Base-by-base conservation (phyloP, 2,329 filamentous ascomycete species). In the Onygena corvina region DNA sequence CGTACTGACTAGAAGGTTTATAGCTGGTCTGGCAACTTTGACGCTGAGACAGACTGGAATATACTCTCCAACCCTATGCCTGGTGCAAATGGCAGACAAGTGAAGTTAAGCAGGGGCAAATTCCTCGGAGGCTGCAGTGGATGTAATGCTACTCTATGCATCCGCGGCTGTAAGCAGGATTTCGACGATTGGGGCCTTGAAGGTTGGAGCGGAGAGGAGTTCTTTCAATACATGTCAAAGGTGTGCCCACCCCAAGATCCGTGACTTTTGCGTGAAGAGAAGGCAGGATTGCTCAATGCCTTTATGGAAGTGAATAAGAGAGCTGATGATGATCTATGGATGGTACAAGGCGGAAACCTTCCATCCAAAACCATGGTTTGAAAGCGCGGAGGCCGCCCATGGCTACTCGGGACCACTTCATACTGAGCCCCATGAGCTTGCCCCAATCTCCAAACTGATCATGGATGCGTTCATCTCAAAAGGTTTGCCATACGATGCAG, bases 211-310 rank as follows among this genome's bases (percentile, higher is more conserved):
- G 75, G 77, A 3, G 71, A 75, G 3, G 75, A 79, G 18, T 71
- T 79, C 54, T 79, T 76, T 52, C 63, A 61, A 9, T 76, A 73
- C 48, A 80, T 79, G 71, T 68, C 63, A 46, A 79, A 77, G 69
- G 71, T 74, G 34, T 7, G 50, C 18, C 21, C 9, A 20, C 11
- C 30, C 30, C 7, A 11, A n/a, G 14, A 6, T 18, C 20, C 18
- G 18, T 12, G 6, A 18, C 29, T 16, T 30, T 7, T 8, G 11
- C 18, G 9, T 42, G 36, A 30, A 29, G 25, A 21, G 12, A 20
- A 33, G 14, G 27, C 3, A 14, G 27, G 3, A 33, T n/a, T n/a
- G 18, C 40, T 48, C 5, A 51, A 14, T n/a, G n/a, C n/a, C n/a
- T n/a, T n/a, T 27, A 1, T 12, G 36, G 14, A 2, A 46, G 30